Evolutionary conservation across 2,329 filamentous ascomycete genomes (phyloP), one percentile per base, ranked within the genome.

Genomic region (Aspergillus udagawae): DNA sequence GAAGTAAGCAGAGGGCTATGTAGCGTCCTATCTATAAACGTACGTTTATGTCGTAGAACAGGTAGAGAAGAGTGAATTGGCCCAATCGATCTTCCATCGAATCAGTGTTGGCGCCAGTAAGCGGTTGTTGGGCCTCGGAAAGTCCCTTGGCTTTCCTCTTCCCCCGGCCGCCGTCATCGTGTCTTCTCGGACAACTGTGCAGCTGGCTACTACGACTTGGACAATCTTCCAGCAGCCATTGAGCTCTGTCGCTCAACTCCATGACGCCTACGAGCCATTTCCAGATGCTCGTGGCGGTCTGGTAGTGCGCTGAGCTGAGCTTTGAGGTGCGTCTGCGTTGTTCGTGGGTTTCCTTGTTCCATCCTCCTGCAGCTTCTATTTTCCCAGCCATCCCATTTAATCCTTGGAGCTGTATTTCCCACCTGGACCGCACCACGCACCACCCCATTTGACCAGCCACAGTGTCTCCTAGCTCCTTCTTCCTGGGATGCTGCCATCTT

Each of bases 341-440:
- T 51, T 44, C 49, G 51, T 57, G 54, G 51, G 41, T 32, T 56
- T 58, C 57, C 51, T 55, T 56, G 53, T 50, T 23, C 32, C 14
- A 38, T 38, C 14, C 35, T 28, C 66, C 63, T 61, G 63, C 60
- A 60, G 60, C 60, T 55, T 61, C 58, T 51, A 60, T 60, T 53
- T 28, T 55, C 70, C 73, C 73, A 75, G 73, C 73, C 73, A 73
- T 75, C 73, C 58, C 59, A 73, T 70, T 75, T 75, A 69, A 67
- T 59, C 59, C 29, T 51, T 51, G 29, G 42, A 56, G 49, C 57
- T 58, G 54, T 38, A 17, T 38, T 17, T 38, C 32, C 29, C 12
- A 32, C 29, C 12, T 32, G 4, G 12, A 35, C 32, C 32, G 6
- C 32, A 38, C 32, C 32, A 38, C 32, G 14, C 14, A 38, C 45